A percentile compares a stretch with the other conserved stretches of the same genome.
Conservation (phyloP, 2,329 filamentous ascomycete genomes). For the Cercospora beticola region DNA sequence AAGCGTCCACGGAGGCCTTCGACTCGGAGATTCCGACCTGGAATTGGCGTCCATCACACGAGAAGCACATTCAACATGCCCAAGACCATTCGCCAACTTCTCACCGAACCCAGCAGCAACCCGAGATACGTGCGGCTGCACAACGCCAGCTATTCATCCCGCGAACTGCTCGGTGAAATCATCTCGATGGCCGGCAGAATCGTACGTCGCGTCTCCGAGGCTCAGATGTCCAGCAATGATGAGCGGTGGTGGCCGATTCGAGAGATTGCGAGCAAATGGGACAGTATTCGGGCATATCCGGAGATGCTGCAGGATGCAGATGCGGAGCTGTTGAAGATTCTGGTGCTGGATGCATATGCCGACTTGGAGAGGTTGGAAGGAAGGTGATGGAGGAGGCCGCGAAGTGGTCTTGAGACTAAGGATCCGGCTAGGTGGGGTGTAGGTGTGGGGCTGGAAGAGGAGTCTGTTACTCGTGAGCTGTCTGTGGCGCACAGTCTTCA, state of each 20-base stretch:
- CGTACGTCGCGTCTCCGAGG: slow-evolving; percentile 17
- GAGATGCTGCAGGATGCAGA: slow-evolving; percentile 25
- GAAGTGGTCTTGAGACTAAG: no score
- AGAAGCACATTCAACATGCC: slow-evolving; percentile 6
- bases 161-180: slow-evolving; percentile 21
- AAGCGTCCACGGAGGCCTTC: not conserved
- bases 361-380: slow-evolving; percentile 21
- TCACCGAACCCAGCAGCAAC: slow-evolving; percentile 14
- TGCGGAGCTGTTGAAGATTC: slow-evolving; percentile 23
- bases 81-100: slow-evolving; percentile 19
- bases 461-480: not conserved
- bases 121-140: slow-evolving; percentile 23
- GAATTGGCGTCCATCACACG: not conserved
- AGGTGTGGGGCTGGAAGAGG: not conserved
- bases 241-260: slow-evolving; percentile 19
- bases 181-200: slow-evolving; percentile 20
- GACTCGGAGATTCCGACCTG: not conserved
- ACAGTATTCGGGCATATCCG: slow-evolving; percentile 23
- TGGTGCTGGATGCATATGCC: slow-evolving; percentile 24
- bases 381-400: not conserved
- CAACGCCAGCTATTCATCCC: slow-evolving; percentile 15
- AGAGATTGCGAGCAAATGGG: slow-evolving; percentile 26
- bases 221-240: slow-evolving; percentile 18
- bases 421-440: not conserved
- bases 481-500: not conserved